phyloP scores from a whole-genome alignment of 768 basidiomycete genomes.

The Mrakia blollopis region DNA sequence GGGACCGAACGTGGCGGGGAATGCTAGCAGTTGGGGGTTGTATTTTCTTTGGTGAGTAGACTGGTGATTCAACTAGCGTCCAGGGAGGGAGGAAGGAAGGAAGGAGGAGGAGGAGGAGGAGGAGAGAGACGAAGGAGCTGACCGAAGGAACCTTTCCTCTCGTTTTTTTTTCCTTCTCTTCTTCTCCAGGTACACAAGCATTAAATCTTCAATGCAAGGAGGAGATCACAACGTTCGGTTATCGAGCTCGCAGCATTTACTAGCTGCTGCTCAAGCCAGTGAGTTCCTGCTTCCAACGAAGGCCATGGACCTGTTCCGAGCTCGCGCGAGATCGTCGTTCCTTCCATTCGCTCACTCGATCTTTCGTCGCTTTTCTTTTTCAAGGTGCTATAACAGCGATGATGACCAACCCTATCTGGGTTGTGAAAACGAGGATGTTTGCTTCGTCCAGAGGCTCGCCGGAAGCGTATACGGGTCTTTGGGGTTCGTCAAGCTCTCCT shows the following conservation, averaged over 20 bases:
- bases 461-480: constrained; percentile 69
- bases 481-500: constrained; percentile 61
- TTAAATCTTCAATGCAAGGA: constrained; percentile 67
- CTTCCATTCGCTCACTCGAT: constrained; percentile 18
- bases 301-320: neutral
- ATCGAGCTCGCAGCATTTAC: constrained; percentile 70
- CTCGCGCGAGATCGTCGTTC: constrained; percentile 16
- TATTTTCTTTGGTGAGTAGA: constrained; percentile 90
- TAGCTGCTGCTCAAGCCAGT: constrained; percentile 96
- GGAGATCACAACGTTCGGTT: constrained; percentile 63
- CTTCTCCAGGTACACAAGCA: constrained; percentile 87
- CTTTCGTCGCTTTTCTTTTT: constrained; percentile 19
- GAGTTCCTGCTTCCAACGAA: constrained; percentile 49
- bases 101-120: neutral
- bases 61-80: too few relatives aligned
- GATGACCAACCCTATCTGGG: constrained; percentile 96
- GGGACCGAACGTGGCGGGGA: constrained; percentile 84
- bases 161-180: neutral
- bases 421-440: constrained; percentile 95
- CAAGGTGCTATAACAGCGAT: constrained; percentile 87
- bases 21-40: constrained; percentile 92
- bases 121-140: neutral
- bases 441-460: constrained; percentile 66
- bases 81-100: too few relatives aligned
- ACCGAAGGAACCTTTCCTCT: neutral